These are phyloP conservation scores for Phytopythium helicoides DNA, from an alignment of 352 stramenopile species.

Conservation along the genomic window DNA sequence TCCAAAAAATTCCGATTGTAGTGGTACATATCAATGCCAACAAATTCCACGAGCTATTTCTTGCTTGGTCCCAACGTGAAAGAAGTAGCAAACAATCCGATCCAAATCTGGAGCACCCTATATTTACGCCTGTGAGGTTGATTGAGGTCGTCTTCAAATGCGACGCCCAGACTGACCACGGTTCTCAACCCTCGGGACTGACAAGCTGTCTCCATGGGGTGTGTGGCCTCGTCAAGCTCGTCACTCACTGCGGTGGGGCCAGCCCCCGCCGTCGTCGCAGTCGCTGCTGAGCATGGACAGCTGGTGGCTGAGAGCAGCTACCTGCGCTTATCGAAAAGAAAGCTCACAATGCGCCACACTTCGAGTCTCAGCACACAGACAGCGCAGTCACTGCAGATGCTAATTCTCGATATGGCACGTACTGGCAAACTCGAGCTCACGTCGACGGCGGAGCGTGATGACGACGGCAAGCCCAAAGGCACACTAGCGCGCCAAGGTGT, in stretches of 20 bases:
- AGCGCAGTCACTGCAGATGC: conserved; percentile 24
- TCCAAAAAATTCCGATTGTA: too few species aligned
- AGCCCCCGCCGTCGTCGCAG: neutral
- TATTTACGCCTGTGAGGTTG: too few species aligned
- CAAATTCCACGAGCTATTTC: too few species aligned
- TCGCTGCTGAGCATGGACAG: conserved; percentile 2
- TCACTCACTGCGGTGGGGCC: conserved; percentile 1
- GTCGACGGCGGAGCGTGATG: conserved; percentile 43
- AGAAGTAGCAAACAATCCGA: too few species aligned
- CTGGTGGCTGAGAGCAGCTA: conserved; percentile 2
- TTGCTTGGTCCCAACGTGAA: too few species aligned
- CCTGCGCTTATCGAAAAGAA: conserved; percentile 17
- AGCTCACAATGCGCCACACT: conserved; percentile 35
- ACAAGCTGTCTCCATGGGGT: conserved; percentile 15
- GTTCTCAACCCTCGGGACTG: too few species aligned
- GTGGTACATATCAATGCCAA: too few species aligned
- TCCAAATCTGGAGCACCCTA: too few species aligned
- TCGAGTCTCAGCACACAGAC: conserved; percentile 25
- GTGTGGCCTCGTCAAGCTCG: conserved; percentile 20
- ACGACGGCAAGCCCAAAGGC: conserved; percentile 26
- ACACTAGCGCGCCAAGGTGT: conserved; percentile 56
- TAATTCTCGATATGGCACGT: conserved; percentile 54
- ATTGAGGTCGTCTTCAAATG: too few species aligned
- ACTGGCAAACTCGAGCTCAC: conserved; percentile 60
- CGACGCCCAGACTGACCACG: too few species aligned